These are phyloP conservation scores for Xylogone sp. DNA, from an alignment of 2,329 filamentous ascomycete genomes.

Conservation along the genomic window DNA sequence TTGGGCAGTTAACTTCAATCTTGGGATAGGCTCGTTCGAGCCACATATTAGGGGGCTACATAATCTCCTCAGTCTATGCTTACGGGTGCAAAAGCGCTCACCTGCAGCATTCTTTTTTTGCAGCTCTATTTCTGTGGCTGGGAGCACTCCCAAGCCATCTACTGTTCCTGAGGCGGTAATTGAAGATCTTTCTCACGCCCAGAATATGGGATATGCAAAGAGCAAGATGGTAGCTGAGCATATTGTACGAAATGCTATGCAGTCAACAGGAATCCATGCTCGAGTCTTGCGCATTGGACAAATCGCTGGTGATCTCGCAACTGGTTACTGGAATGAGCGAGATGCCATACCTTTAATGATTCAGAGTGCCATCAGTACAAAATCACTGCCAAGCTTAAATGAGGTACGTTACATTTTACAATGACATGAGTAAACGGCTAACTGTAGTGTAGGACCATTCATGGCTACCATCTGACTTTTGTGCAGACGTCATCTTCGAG, in stretches of 20 bases:
- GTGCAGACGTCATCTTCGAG: conserved; percentile 36
- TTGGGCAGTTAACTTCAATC: conserved; percentile 56
- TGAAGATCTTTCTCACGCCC: conserved; percentile 28
- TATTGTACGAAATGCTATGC: conserved; percentile 33
- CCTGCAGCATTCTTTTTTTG: conserved; percentile 32
- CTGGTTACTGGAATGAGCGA: conserved; percentile 47
- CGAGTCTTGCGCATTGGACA: conserved; percentile 46
- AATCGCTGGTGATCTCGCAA: conserved; percentile 42
- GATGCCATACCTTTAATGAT: conserved; percentile 52
- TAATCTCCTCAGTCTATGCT: conserved; percentile 38
- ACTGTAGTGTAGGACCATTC: conserved; percentile 29
- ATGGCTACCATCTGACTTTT: conserved; percentile 45
- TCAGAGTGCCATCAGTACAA: conserved; percentile 38
- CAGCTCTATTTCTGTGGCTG: conserved; percentile 33
- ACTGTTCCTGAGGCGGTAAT: conserved; percentile 31
- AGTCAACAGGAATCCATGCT: conserved; percentile 26
- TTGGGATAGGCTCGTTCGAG: conserved; percentile 47
- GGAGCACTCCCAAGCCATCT: conserved; percentile 25
- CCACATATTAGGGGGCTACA: conserved; percentile 38
- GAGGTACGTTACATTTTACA: conserved; percentile 26
- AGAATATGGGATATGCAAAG: conserved; percentile 48
- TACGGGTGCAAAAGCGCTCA: conserved; percentile 22
- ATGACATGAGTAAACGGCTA: too few species aligned
- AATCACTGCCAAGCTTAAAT: conserved; percentile 40
- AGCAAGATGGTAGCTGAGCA: conserved; percentile 47